These are phyloP conservation scores for Fusarium armeniacum DNA, from an alignment of 2,329 filamentous ascomycete genomes.

Conservation along the genomic window DNA sequence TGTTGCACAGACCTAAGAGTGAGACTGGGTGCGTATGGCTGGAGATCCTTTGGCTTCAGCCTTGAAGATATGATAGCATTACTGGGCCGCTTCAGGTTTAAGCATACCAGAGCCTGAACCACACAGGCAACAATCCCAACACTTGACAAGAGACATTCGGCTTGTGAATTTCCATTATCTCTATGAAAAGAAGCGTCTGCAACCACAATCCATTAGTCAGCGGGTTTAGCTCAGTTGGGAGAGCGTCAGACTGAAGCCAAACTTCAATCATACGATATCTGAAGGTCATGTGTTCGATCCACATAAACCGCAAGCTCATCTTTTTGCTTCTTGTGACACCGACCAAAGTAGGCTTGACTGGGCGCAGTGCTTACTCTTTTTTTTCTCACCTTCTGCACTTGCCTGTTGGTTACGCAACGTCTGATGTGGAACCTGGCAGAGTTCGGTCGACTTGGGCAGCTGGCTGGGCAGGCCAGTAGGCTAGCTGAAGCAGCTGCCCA, in stretches of 20 bases:
- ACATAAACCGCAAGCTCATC: conserved; percentile 21
- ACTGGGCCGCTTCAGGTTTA: neutral
- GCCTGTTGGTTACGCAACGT: neutral
- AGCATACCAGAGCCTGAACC: neutral
- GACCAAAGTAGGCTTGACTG: neutral
- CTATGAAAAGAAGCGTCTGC: rapidly evolving
- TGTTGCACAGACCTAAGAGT: neutral
- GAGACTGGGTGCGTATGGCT: neutral
- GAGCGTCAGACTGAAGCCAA: conserved; percentile 38
- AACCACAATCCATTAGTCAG: conserved; percentile 14
- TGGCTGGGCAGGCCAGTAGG: too few relatives aligned
- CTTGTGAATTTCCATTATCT: too few relatives aligned
- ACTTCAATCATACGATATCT: conserved; percentile 34
- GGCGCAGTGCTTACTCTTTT: neutral
- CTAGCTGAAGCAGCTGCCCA: neutral
- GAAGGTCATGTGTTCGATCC: conserved; percentile 41
- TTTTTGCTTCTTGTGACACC: neutral
- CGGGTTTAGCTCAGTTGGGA: conserved; percentile 42
- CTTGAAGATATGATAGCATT: neutral
- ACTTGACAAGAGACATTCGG: too few relatives aligned
- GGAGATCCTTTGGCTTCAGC: neutral
- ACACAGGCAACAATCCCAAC: neutral
- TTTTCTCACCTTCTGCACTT: too few relatives aligned
- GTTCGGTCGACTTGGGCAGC: too few relatives aligned
- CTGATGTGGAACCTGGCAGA: neutral